Evolutionary conservation across 2,329 filamentous ascomycete species (phyloP).

Genomic region (Colletotrichum coccodes): DNA sequence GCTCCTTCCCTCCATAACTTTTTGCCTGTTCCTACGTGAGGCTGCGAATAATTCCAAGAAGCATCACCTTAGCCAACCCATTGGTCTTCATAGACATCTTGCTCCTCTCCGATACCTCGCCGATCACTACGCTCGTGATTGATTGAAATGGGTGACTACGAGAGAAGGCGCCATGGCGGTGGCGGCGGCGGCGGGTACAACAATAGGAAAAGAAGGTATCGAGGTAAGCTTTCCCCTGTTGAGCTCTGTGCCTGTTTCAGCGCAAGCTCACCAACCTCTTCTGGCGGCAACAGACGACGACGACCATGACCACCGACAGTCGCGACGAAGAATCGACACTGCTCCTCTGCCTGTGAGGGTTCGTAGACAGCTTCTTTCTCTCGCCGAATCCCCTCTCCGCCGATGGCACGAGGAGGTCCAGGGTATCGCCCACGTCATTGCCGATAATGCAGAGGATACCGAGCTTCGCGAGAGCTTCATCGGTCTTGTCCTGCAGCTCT

Average conservation of each 20-base stretch:
- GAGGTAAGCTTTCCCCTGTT: slow-evolving; percentile 66
- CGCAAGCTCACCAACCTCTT: slow-evolving; percentile 5
- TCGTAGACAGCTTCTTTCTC: slow-evolving; percentile 80
- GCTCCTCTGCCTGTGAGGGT: slow-evolving; percentile 75
- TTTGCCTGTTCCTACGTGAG: slow-evolving; percentile 25
- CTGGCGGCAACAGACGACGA: slow-evolving; percentile 71
- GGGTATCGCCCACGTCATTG: slow-evolving; percentile 78
- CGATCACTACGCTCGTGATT: not conserved
- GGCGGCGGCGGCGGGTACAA: slow-evolving; percentile 63
- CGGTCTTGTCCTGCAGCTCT: slow-evolving; percentile 78
- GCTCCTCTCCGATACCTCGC: not conserved
- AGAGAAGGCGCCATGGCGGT: slow-evolving; percentile 62
- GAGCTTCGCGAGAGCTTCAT: slow-evolving; percentile 80
- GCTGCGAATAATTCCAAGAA: not conserved
- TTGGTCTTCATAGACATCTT: not conserved
- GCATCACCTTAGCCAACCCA: not conserved
- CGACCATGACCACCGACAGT: slow-evolving; percentile 76
- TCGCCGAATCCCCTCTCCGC: slow-evolving; percentile 84
- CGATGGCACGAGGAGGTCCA: slow-evolving; percentile 82
- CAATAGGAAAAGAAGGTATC: slow-evolving; percentile 80
- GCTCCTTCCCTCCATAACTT: slow-evolving; percentile 23
- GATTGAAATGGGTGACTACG: slow-evolving; percentile 63
- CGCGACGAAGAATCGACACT: slow-evolving; percentile 77
- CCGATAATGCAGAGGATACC: slow-evolving; percentile 87
- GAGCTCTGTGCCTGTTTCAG: not conserved